These are phyloP conservation scores for Babesia ovata DNA, from an alignment of 169 alveolate genomes.

Conservation along the genomic window DNA sequence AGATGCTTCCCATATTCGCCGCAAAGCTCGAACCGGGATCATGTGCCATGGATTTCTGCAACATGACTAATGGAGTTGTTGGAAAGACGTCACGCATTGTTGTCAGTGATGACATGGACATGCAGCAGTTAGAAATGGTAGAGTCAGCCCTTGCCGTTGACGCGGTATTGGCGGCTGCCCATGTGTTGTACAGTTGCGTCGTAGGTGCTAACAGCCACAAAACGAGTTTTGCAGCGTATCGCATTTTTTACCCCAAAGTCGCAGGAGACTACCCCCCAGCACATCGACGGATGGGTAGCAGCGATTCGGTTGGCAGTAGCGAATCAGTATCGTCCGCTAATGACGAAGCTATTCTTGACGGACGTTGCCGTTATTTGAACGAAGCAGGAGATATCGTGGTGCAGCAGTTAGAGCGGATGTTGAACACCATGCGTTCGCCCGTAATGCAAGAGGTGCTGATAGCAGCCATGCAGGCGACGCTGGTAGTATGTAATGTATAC, in stretches of 20 bases:
- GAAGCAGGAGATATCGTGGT: constrained; percentile 29
- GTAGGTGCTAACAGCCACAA: constrained; percentile 12
- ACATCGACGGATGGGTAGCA: neutral
- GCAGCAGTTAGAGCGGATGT: constrained; percentile 34
- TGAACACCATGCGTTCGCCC: constrained; percentile 28
- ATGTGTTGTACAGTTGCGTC: constrained; percentile 18
- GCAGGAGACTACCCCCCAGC: neutral
- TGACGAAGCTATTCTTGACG: neutral
- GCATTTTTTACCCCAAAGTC: constrained; percentile 33
- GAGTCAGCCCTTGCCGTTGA: constrained; percentile 29
- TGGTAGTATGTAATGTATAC: constrained; percentile 16
- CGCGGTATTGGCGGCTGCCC: constrained; percentile 24
- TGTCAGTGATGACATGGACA: constrained; percentile 15
- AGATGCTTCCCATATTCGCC: constrained; percentile 22
- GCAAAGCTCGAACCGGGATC: constrained; percentile 15
- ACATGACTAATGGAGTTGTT: constrained; percentile 29
- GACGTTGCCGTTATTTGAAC: constrained; percentile 1
- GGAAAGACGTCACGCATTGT: constrained; percentile 15
- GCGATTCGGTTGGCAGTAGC: neutral
- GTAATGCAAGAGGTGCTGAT: constrained; percentile 35
- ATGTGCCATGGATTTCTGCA: constrained; percentile 27
- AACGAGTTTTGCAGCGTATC: constrained; percentile 20
- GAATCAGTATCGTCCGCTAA: neutral
- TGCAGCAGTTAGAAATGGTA: constrained; percentile 22
- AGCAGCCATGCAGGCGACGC: constrained; percentile 18